Evolutionary conservation across 345 rosid species (phyloP).

Genomic region (Citrus inodora): DNA sequence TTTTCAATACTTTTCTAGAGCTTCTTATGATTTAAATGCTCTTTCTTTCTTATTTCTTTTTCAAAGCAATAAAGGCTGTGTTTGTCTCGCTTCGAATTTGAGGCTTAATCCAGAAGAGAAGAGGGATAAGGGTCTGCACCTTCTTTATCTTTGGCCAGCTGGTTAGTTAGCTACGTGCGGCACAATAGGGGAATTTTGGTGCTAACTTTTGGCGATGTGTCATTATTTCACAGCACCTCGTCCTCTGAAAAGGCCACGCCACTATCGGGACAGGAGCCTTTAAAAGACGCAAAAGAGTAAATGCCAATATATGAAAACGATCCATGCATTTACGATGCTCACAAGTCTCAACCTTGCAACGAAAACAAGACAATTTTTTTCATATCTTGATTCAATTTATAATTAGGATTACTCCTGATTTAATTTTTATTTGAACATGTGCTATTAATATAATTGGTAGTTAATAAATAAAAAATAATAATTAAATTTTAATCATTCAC

Average conservation of each 20-base stretch:
- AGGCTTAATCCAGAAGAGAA: neutral
- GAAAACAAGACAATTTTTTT: neutral
- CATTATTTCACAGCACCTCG: neutral
- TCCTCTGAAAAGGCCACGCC: neutral
- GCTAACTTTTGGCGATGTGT: neutral
- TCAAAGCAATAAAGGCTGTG: neutral
- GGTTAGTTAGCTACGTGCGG: neutral
- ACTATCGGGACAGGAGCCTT: neutral
- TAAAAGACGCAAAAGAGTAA: neutral
- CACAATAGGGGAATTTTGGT: neutral
- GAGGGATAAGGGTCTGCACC: neutral
- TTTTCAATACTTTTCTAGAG: neutral
- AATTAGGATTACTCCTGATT: rapidly evolving
- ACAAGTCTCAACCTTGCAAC: neutral
- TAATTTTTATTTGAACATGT: too few relatives aligned
- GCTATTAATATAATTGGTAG: rapidly evolving
- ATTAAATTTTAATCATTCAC: rapidly evolving
- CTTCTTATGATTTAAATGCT: neutral
- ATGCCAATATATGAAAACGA: too few relatives aligned
- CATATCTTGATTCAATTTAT: neutral
- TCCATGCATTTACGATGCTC: neutral
- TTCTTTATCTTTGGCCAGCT: neutral
- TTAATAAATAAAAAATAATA: too few relatives aligned
- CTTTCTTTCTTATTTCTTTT: neutral
- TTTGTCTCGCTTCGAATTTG: neutral